A percentile compares a stretch with the other conserved stretches of the same genome.
phyloP scores from a whole-genome alignment of 495 filamentous ascomycete species.

The Aspergillus sclerotiicarbonarius region DNA sequence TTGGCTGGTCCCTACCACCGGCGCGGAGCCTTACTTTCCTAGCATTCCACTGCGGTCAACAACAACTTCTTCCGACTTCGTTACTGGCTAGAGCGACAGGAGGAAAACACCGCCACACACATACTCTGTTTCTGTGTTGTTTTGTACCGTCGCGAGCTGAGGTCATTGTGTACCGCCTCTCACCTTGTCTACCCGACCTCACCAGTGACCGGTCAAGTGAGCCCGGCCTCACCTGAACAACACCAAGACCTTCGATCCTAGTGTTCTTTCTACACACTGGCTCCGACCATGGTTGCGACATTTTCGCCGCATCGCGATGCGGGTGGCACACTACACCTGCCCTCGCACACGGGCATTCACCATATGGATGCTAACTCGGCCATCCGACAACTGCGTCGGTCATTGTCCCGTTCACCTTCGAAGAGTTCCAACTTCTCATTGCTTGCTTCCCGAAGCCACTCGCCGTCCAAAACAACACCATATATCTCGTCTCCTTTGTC shows the following conservation, averaged over 20 bases:
- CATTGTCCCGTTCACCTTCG: constrained; percentile 82
- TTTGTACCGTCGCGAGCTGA: background rate
- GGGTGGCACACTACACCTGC: constrained; percentile 76
- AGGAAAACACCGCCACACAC: constrained; percentile 15
- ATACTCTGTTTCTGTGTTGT: constrained; percentile 12
- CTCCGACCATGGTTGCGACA: constrained; percentile 43
- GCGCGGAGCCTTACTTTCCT: constrained; percentile 12
- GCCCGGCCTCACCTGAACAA: constrained; percentile 1
- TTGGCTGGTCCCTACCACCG: constrained; percentile 13
- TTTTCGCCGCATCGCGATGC: constrained; percentile 59
- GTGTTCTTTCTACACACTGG: background rate
- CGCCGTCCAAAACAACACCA: constrained; percentile 46
- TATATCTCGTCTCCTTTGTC: constrained; percentile 54
- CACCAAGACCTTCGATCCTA: background rate
- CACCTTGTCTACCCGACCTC: background rate
- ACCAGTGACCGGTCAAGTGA: background rate
- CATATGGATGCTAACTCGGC: constrained; percentile 75
- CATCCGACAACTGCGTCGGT: constrained; percentile 75
- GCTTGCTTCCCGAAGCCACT: constrained; percentile 53
- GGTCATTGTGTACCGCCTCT: constrained; percentile 1
- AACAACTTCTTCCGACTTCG: constrained; percentile 7
- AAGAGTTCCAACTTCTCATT: constrained; percentile 68
- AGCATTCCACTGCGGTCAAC: constrained; percentile 21
- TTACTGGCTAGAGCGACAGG: constrained; percentile 18
- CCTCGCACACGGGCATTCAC: constrained; percentile 78